Evolutionary conservation across 176 grass and related monocot genomes (phyloP).

Genomic region (Leersia perrieri): DNA sequence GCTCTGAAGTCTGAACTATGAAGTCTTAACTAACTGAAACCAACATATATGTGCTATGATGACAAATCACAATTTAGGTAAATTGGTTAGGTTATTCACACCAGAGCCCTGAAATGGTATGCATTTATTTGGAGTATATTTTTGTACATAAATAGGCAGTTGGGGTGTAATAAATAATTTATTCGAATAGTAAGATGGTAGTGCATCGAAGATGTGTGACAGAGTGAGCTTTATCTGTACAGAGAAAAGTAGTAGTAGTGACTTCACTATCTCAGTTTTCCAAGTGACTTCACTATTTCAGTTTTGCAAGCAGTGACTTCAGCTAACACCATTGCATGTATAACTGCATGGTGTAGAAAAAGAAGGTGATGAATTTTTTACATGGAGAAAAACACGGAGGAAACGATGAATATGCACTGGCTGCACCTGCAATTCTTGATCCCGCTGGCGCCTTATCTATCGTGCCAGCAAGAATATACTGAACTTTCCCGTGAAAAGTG

Average conservation of each 20-base stretch:
- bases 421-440: background rate
- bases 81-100: background rate
- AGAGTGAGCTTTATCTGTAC: background rate
- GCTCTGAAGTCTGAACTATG: background rate
- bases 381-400: background rate
- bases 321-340: background rate
- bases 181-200: background rate
- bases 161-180: background rate
- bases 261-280: too few species aligned
- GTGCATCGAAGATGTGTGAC: background rate
- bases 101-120: background rate
- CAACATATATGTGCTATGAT: background rate
- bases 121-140: background rate
- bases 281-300: background rate
- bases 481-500: slow-evolving; percentile 15
- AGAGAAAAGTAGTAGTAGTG: background rate
- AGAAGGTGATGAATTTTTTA: background rate
- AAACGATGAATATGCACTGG: slow-evolving; percentile 1
- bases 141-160: slow-evolving; percentile 2
- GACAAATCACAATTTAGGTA: background rate
- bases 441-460: background rate
- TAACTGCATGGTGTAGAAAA: background rate
- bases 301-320: background rate
- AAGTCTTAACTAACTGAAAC: background rate
- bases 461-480: slow-evolving; percentile 28